These are phyloP conservation scores for Aspergillus sp. DNA, from an alignment of 2,329 filamentous ascomycete species.

Conservation along the genomic window DNA sequence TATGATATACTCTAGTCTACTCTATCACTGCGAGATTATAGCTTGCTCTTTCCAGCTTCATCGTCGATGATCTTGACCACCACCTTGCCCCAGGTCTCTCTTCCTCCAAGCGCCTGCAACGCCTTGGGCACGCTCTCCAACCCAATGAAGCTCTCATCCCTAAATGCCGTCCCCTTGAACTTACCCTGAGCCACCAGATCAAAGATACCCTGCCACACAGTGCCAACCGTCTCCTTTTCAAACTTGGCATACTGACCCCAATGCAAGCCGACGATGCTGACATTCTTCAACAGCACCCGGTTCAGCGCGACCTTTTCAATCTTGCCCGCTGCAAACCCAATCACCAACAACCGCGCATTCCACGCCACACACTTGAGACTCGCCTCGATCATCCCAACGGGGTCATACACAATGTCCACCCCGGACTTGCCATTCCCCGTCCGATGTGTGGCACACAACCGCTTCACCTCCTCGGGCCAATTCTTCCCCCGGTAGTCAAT, in stretches of 20 bases:
- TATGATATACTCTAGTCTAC: background rate
- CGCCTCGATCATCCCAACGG: constrained; percentile 81
- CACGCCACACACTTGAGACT: constrained; percentile 89
- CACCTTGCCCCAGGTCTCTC: constrained; percentile 94
- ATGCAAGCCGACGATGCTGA: constrained; percentile 81
- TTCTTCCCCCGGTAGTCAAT: constrained; percentile 73
- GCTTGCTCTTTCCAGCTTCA: constrained; percentile 51
- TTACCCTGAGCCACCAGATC: constrained; percentile 71
- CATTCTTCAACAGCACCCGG: constrained; percentile 88
- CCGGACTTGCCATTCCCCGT: constrained; percentile 64
- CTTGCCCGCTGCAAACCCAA: constrained; percentile 79
- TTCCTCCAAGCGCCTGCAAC: constrained; percentile 68
- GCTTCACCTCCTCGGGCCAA: constrained; percentile 67
- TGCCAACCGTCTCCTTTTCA: constrained; percentile 64
- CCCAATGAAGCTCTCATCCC: constrained; percentile 75
- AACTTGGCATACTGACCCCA: constrained; percentile 80
- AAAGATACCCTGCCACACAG: constrained; percentile 80
- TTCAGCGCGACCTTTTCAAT: constrained; percentile 95
- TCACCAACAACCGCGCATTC: constrained; percentile 83
- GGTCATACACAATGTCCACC: constrained; percentile 93
- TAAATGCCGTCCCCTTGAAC: constrained; percentile 76
- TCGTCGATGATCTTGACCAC: constrained; percentile 78
- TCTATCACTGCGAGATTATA: constrained; percentile 16
- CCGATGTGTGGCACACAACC: constrained; percentile 47
- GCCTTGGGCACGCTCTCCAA: constrained; percentile 74